Evolutionary conservation across 2,329 filamentous ascomycete species (phyloP).

Genomic region (Neopestalotiopsis clavispora): DNA sequence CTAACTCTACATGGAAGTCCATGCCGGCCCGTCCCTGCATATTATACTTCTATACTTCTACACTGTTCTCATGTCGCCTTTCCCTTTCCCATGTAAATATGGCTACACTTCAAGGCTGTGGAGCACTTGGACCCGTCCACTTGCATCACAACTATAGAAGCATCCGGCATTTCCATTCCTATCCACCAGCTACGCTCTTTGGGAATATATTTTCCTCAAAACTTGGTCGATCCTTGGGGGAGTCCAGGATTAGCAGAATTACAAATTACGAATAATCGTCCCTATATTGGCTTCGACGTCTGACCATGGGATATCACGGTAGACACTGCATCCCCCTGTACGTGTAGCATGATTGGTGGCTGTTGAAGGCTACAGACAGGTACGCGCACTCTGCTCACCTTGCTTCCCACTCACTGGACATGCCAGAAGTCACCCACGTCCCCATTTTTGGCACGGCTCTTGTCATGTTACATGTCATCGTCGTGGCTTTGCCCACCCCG

Average conservation of each 20-base stretch:
- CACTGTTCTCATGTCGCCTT: neutral
- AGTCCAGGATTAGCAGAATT: neutral
- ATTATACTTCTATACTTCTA: conserved; percentile 2
- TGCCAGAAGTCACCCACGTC: neutral
- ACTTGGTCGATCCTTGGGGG: neutral
- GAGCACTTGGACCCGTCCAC: neutral
- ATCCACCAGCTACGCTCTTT: neutral
- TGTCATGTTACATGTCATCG: conserved; percentile 1
- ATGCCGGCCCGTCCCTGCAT: neutral
- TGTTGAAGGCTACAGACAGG: neutral
- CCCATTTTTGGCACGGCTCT: neutral
- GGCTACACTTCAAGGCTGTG: neutral
- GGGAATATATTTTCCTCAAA: neutral
- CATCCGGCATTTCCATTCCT: neutral
- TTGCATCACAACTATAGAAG: neutral
- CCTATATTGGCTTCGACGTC: neutral
- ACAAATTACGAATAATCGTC: neutral
- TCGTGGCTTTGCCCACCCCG: neutral
- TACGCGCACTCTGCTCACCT: neutral
- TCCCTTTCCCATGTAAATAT: neutral
- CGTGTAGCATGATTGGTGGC: neutral
- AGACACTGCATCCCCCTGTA: neutral
- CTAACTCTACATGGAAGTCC: neutral
- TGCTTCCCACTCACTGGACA: neutral
- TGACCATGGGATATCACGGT: neutral